Percentiles rank a stretch among this genome's conserved stretches.
Conservation (phyloP, 176 grass and related monocot genomes). For the Olyra latifolia region DNA sequence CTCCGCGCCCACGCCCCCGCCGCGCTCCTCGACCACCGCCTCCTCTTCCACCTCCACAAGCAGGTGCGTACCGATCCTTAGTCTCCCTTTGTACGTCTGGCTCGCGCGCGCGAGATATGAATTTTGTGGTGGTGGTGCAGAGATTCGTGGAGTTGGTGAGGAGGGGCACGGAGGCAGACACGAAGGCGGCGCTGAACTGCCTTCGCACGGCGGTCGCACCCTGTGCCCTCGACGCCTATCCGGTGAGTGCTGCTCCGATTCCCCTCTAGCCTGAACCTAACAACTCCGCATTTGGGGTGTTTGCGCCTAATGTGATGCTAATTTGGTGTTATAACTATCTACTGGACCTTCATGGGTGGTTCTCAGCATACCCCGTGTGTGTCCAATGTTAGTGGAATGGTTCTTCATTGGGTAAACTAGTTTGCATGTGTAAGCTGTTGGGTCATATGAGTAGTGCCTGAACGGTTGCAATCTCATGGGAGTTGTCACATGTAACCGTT, state of each 20-base stretch:
- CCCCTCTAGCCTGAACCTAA: not conserved
- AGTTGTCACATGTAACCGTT: not conserved
- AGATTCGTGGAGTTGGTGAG: conserved; percentile 94
- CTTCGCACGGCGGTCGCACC: conserved; percentile 79
- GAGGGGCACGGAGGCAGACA: conserved; percentile 69
- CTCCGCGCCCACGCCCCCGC: conserved; percentile 66
- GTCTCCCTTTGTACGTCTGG: not conserved
- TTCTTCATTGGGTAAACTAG: not conserved
- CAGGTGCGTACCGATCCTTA: conserved; percentile 49
- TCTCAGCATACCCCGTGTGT: not conserved
- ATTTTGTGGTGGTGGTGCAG: conserved; percentile 37
- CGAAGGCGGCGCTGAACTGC: conserved; percentile 67
- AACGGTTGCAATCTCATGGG: not conserved
- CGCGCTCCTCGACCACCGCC: conserved; percentile 75
- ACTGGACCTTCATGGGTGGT: not conserved
- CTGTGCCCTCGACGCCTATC: conserved; percentile 90
- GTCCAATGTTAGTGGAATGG: not conserved
- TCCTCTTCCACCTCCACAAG: conserved; percentile 93
- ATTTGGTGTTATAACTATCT: not conserved
- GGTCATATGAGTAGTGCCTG: conserved; percentile 5
- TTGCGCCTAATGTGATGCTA: not conserved
- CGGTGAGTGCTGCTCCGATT: conserved; percentile 48
- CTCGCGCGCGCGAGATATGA: not conserved
- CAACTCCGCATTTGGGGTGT: not conserved
- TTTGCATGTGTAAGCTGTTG: not conserved